These are phyloP conservation scores for Collybia mongolica DNA, from an alignment of 768 basidiomycete genomes.

Conservation along the genomic window DNA sequence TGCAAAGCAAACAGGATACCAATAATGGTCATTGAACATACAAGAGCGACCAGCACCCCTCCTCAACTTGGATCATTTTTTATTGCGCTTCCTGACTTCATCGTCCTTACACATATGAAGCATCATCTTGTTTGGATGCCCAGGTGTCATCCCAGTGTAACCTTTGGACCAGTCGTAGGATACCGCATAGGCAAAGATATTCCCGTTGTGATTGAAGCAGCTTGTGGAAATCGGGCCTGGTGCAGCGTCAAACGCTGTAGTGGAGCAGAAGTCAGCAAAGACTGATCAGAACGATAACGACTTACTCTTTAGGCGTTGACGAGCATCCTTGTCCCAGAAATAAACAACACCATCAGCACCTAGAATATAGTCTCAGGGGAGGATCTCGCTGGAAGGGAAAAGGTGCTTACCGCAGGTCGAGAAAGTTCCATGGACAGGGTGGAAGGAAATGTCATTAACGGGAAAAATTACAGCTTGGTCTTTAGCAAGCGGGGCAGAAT, in stretches of 20 bases:
- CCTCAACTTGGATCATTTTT: background rate
- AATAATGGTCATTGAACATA: no score
- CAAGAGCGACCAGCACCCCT: no score
- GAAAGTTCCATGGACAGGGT: conserved; percentile 83
- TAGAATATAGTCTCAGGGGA: conserved; percentile 22
- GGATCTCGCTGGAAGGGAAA: conserved; percentile 13
- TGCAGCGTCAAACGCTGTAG: conserved; percentile 47
- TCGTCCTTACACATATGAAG: conserved; percentile 82
- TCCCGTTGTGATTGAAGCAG: conserved; percentile 82
- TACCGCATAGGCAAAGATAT: conserved; percentile 86
- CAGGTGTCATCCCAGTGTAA: conserved; percentile 73
- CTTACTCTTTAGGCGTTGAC: conserved; percentile 86
- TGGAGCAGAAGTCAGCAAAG: background rate
- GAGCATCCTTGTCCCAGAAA: conserved; percentile 94
- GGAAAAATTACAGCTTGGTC: conserved; percentile 73
- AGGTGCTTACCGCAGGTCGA: conserved; percentile 64
- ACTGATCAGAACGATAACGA: conserved; percentile 15
- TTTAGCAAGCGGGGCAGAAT: conserved; percentile 52
- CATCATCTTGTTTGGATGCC: conserved; percentile 74
- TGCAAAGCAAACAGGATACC: background rate
- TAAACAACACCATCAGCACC: conserved; percentile 86
- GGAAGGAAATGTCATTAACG: conserved; percentile 86
- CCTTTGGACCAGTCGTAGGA: conserved; percentile 95
- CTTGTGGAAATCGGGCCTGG: conserved; percentile 77
- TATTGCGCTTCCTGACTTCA: conserved; percentile 65